Evolutionary conservation across 768 basidiomycete species (phyloP).

Genomic region (Lactarius sanguifluus): DNA sequence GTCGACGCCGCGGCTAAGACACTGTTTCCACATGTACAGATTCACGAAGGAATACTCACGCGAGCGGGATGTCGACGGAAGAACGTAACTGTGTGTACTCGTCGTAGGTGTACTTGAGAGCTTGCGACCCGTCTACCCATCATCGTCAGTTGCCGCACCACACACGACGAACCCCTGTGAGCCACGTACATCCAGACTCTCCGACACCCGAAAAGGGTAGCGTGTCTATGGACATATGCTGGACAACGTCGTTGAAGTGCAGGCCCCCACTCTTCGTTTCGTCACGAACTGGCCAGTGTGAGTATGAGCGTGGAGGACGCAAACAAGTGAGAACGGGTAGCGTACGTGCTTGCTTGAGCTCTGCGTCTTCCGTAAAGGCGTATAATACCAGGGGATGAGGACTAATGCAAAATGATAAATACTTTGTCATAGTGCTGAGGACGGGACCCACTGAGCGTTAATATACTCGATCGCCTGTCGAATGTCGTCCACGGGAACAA

Average conservation of each 20-base stretch:
- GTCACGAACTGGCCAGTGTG: constrained; percentile 32
- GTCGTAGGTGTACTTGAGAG: constrained; percentile 35
- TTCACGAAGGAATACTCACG: constrained; percentile 41
- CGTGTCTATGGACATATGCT: constrained; percentile 27
- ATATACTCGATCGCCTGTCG: constrained; percentile 58
- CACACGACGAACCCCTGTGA: neutral
- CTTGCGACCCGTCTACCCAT: constrained; percentile 33
- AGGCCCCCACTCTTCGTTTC: constrained; percentile 37
- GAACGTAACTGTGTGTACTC: constrained; percentile 51
- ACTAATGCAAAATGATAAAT: constrained; percentile 8
- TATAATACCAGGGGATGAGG: constrained; percentile 27
- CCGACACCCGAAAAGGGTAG: constrained; percentile 35
- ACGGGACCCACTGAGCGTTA: constrained; percentile 45
- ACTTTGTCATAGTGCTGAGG: neutral
- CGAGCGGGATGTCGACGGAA: constrained; percentile 55
- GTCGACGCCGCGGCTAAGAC: neutral
- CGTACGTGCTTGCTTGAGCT: constrained; percentile 25
- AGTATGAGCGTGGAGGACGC: neutral
- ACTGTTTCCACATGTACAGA: neutral
- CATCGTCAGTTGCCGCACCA: neutral
- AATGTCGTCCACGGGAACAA: constrained; percentile 55
- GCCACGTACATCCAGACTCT: constrained; percentile 36
- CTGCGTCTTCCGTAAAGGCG: constrained; percentile 25
- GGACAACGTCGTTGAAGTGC: constrained; percentile 38
- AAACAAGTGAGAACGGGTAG: neutral